Percentiles rank a stretch among this genome's conserved stretches.
phyloP scores from a whole-genome alignment of 2,329 filamentous ascomycete genomes.

The Catunica adiposa region DNA sequence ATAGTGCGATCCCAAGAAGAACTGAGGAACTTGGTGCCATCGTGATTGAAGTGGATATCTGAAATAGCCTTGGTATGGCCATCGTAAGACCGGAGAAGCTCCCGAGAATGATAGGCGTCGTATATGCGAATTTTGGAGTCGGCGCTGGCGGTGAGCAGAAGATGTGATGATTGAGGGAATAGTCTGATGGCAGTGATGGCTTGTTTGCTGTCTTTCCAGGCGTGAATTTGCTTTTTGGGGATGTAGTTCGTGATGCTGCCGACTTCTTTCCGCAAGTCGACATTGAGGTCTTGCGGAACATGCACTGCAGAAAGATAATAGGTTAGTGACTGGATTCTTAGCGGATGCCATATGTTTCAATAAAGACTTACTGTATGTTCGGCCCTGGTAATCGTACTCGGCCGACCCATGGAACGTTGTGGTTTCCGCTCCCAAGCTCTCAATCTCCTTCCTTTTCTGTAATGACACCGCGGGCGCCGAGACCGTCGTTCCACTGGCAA shows the following conservation, averaged over 20 bases:
- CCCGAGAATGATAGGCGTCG: constrained; percentile 80
- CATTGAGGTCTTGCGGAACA: constrained; percentile 73
- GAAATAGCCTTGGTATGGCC: constrained; percentile 84
- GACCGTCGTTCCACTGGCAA: constrained; percentile 47
- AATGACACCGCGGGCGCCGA: constrained; percentile 38
- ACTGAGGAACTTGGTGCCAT: constrained; percentile 73
- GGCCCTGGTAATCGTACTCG: constrained; percentile 81
- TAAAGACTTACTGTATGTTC: constrained; percentile 62
- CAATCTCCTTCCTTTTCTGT: constrained; percentile 38
- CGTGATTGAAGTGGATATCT: constrained; percentile 71
- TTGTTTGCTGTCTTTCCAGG: constrained; percentile 71
- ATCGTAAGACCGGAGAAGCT: constrained; percentile 77
- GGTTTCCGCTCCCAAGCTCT: constrained; percentile 54
- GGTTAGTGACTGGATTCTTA: neutral
- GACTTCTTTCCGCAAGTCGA: constrained; percentile 67
- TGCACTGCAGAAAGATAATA: constrained; percentile 42
- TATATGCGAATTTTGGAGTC: constrained; percentile 86
- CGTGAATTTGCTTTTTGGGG: constrained; percentile 83
- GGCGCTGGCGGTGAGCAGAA: constrained; percentile 76
- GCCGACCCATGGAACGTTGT: constrained; percentile 72
- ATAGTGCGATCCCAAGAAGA: constrained; percentile 90
- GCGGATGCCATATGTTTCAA: neutral
- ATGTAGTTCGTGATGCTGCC: constrained; percentile 78
- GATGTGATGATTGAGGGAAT: constrained; percentile 73
- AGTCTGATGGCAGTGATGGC: constrained; percentile 80